phyloP scores from a whole-genome alignment of 139 green algal species.

The Ettlia oleoabundans region DNA sequence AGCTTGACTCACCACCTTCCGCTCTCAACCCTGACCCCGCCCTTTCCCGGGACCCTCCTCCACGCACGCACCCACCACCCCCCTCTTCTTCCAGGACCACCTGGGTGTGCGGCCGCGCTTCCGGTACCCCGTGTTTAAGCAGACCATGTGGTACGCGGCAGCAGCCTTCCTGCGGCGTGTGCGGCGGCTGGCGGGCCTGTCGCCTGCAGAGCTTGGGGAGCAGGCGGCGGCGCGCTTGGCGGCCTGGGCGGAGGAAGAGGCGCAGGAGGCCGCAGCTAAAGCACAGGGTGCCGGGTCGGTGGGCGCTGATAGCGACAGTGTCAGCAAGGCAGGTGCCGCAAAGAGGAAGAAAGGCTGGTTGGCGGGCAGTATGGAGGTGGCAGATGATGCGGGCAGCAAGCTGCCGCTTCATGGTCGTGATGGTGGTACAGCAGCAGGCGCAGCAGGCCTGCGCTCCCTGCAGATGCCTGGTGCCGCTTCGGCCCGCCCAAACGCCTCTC shows the following conservation, averaged over 20 bases:
- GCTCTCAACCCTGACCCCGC: too few relatives aligned
- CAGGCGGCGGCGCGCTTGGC: conserved; percentile 14
- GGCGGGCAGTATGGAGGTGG: not conserved
- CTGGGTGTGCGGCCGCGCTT: conserved; percentile 9
- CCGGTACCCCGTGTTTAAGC: conserved; percentile 32
- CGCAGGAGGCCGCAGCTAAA: not conserved
- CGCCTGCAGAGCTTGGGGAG: not conserved
- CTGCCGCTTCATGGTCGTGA: not conserved
- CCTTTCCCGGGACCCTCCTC: not conserved
- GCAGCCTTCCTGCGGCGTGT: conserved; percentile 5
- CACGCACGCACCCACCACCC: not conserved
- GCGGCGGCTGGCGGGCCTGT: conserved; percentile 5
- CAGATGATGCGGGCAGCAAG: conserved; percentile 7
- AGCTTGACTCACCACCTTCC: too few relatives aligned
- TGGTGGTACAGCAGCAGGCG: conserved; percentile 2
- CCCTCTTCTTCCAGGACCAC: conserved; percentile 6
- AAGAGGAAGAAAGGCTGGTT: conserved; percentile 20
- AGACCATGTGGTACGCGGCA: conserved; percentile 37
- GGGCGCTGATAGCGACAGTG: conserved; percentile 15
- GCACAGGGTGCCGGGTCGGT: not conserved
- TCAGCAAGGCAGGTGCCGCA: conserved; percentile 26
- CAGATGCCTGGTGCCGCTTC: not conserved
- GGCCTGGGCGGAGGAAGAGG: conserved; percentile 1
- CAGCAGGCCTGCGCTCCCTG: not conserved
- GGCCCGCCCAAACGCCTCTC: not conserved